Evolutionary conservation across 139 green algal genomes (phyloP).

Genomic region (Closterium sp.): DNA sequence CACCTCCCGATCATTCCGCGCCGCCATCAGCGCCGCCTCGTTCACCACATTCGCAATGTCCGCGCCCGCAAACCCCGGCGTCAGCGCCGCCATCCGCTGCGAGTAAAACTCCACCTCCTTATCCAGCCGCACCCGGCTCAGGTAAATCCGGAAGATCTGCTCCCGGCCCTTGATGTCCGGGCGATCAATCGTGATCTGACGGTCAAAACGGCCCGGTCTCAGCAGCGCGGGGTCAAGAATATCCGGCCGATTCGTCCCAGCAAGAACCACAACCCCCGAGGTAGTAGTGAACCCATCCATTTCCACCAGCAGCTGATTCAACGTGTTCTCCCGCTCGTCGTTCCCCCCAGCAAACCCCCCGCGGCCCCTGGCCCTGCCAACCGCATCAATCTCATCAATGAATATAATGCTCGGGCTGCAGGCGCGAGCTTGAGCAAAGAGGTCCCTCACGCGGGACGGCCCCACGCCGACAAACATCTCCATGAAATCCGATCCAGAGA

Average conservation of each 20-base stretch:
- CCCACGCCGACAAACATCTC: constrained; percentile 97
- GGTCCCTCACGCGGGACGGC: constrained; percentile 86
- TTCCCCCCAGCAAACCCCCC: constrained; percentile 91
- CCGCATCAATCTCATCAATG: constrained; percentile 97
- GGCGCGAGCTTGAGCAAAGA: constrained; percentile 91
- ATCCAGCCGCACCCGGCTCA: constrained; percentile 55
- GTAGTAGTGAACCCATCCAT: constrained; percentile 98
- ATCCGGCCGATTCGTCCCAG: constrained; percentile 82
- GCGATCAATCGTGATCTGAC: constrained; percentile 90
- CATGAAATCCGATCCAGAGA: constrained; percentile 93
- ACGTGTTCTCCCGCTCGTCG: constrained; percentile 93
- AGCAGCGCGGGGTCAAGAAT: constrained; percentile 86
- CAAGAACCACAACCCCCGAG: constrained; percentile 93
- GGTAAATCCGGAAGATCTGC: constrained; percentile 84
- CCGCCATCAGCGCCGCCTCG: constrained; percentile 94
- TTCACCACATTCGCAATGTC: constrained; percentile 99
- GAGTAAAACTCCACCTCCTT: constrained; percentile 68
- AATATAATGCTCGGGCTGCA: constrained; percentile 93
- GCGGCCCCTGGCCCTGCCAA: constrained; percentile 77
- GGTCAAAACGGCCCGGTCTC: constrained; percentile 91
- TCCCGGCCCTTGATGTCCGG: constrained; percentile 96
- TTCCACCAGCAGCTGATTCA: constrained; percentile 87
- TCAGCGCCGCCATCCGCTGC: constrained; percentile 91
- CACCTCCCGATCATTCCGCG: constrained; percentile 58
- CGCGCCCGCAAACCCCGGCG: constrained; percentile 88